Percentiles rank a stretch among this genome's conserved stretches.
These are phyloP conservation scores for Debaryomyces prosopidis DNA, from an alignment of 805 yeast species.

Conservation along the genomic window DNA sequence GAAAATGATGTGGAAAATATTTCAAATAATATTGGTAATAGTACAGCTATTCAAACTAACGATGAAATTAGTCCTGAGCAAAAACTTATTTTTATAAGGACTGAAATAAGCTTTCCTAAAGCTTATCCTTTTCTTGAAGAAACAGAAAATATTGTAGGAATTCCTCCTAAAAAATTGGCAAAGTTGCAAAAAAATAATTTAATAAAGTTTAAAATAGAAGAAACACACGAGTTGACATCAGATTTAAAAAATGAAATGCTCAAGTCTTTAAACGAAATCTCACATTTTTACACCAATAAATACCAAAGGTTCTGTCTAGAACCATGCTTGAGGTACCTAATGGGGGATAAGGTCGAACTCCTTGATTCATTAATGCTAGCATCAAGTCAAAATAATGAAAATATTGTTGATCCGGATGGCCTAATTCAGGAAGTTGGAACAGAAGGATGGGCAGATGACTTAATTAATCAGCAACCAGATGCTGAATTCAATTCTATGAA, in stretches of 20 bases:
- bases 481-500: constrained; percentile 12
- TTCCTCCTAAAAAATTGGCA: constrained; percentile 12
- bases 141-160: background rate
- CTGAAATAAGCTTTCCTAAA: constrained; percentile 69
- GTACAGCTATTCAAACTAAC: background rate
- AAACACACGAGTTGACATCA: constrained; percentile 64
- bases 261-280: constrained; percentile 52
- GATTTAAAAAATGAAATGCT: constrained; percentile 53
- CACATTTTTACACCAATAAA: constrained; percentile 53
- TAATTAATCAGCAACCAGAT: constrained; percentile 37
- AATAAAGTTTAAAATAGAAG: constrained; percentile 65
- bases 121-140: constrained; percentile 62
- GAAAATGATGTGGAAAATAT: constrained; percentile 6
- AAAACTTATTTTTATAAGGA: constrained; percentile 61
- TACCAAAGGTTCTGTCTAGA: constrained; percentile 72
- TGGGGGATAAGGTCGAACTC: constrained; percentile 73
- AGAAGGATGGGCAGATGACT: constrained; percentile 45
- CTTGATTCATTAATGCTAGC: constrained; percentile 33
- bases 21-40: background rate
- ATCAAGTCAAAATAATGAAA: constrained; percentile 9
- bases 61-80: constrained; percentile 45
- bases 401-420: constrained; percentile 22
- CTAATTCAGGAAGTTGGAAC: constrained; percentile 33
- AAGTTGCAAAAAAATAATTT: constrained; percentile 20
- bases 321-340: constrained; percentile 67